Percentiles rank a stretch among this genome's conserved stretches.
Evolutionary conservation across 106 monocot genomes (phyloP).

Genomic region (Cymbidium sinense): DNA sequence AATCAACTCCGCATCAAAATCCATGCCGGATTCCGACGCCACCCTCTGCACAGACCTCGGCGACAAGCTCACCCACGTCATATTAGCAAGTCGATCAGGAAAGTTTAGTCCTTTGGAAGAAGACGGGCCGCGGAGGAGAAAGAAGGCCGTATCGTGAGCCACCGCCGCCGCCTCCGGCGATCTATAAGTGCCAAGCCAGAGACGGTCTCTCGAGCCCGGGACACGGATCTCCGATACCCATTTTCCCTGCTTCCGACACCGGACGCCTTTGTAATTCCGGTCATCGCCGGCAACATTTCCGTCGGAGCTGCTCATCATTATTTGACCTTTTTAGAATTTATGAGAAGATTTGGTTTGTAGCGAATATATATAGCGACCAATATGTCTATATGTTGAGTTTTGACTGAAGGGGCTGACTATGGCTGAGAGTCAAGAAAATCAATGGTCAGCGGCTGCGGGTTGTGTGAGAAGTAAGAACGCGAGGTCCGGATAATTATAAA

Average conservation of each 20-base stretch:
- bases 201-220: constrained; percentile 9
- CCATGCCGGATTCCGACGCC: constrained; percentile 16
- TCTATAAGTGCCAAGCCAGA: constrained; percentile 11
- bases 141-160: constrained; percentile 13
- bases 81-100: neutral
- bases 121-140: constrained; percentile 11
- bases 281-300: neutral
- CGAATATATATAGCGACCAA: too few relatives aligned
- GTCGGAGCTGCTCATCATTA: too few relatives aligned
- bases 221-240: constrained; percentile 14
- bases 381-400: too few relatives aligned
- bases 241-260: constrained; percentile 8
- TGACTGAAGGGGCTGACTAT: too few relatives aligned
- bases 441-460: too few relatives aligned
- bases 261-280: constrained; percentile 12
- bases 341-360: too few relatives aligned
- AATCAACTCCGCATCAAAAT: constrained; percentile 10
- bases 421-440: too few relatives aligned
- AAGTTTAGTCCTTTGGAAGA: neutral
- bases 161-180: constrained; percentile 13
- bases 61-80: neutral
- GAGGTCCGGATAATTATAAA: too few relatives aligned
- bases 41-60: constrained; percentile 10
- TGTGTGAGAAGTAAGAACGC: too few relatives aligned
- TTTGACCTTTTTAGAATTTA: too few relatives aligned